A percentile compares a stretch with the other conserved stretches of the same genome.
phyloP scores from a whole-genome alignment of 257 asterid genomes.

The Mitragyna speciosa region DNA sequence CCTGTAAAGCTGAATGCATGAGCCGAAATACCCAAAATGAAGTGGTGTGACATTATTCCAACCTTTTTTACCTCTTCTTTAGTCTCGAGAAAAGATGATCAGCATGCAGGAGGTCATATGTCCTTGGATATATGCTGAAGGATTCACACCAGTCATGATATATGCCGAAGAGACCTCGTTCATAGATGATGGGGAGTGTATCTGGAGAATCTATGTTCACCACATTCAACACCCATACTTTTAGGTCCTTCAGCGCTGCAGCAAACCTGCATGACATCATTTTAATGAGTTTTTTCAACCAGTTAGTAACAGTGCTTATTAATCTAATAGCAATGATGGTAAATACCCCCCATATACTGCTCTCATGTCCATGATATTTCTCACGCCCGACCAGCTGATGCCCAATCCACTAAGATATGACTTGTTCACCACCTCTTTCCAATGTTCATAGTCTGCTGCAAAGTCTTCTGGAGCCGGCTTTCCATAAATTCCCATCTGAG shows the following conservation, averaged over 20 bases:
- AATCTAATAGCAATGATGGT: background rate
- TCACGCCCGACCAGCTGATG: slow-evolving; percentile 66
- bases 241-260: slow-evolving; percentile 73
- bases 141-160: slow-evolving; percentile 96
- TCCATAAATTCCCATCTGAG: slow-evolving; percentile 75
- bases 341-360: slow-evolving; percentile 88
- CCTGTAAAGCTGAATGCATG: slow-evolving; percentile 37
- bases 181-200: slow-evolving; percentile 83
- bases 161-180: slow-evolving; percentile 78
- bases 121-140: slow-evolving; percentile 85
- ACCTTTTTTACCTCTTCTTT: slow-evolving; percentile 52
- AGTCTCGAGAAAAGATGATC: slow-evolving; percentile 79
- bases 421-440: slow-evolving; percentile 63
- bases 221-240: slow-evolving; percentile 87
- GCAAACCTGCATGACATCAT: slow-evolving; percentile 61
- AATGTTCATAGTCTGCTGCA: slow-evolving; percentile 58
- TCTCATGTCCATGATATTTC: slow-evolving; percentile 92
- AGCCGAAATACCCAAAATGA: background rate
- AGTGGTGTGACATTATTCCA: background rate
- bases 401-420: slow-evolving; percentile 64
- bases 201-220: slow-evolving; percentile 77
- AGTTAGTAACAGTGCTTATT: background rate
- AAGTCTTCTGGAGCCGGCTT: slow-evolving; percentile 85
- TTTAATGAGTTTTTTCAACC: background rate
- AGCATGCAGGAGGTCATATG: slow-evolving; percentile 82